A percentile compares a stretch with the other conserved stretches of the same genome.
Conservation (phyloP, 805 yeast species). For the Schwanniomyces polymorphus region DNA sequence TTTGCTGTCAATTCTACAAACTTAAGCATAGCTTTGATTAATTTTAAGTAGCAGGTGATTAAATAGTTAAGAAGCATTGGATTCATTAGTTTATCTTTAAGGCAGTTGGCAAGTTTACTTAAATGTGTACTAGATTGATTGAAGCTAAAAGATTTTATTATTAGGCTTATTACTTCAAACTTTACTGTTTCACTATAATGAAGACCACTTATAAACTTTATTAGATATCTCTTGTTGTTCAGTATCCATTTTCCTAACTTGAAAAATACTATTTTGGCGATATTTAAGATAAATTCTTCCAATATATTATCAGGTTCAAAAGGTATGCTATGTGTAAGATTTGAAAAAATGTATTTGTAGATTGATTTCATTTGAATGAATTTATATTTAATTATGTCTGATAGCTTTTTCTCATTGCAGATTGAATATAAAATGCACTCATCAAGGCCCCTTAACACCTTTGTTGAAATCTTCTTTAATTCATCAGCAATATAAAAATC, state of each 20-base stretch:
- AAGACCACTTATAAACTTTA: background rate
- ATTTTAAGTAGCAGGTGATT: conserved; percentile 2
- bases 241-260: background rate
- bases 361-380: conserved; percentile 1
- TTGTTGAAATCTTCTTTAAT: background rate
- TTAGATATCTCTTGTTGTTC: background rate
- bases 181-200: conserved; percentile 1
- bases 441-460: conserved; percentile 3
- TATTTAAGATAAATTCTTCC: conserved; percentile 2
- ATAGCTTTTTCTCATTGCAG: background rate
- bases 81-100: background rate
- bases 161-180: conserved; percentile 1
- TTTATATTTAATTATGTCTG: background rate
- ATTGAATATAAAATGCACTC: conserved; percentile 4
- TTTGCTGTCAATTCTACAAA: background rate
- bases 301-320: background rate
- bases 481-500: background rate
- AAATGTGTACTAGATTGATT: background rate
- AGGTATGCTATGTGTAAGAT: background rate
- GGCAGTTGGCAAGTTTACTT: background rate
- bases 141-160: background rate
- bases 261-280: conserved; percentile 1
- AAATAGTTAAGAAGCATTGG: background rate
- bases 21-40: background rate
- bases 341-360: background rate